These are phyloP conservation scores for Raffaelea deltoideospora DNA, from an alignment of 2,329 filamentous ascomycete species.

Conservation along the genomic window DNA sequence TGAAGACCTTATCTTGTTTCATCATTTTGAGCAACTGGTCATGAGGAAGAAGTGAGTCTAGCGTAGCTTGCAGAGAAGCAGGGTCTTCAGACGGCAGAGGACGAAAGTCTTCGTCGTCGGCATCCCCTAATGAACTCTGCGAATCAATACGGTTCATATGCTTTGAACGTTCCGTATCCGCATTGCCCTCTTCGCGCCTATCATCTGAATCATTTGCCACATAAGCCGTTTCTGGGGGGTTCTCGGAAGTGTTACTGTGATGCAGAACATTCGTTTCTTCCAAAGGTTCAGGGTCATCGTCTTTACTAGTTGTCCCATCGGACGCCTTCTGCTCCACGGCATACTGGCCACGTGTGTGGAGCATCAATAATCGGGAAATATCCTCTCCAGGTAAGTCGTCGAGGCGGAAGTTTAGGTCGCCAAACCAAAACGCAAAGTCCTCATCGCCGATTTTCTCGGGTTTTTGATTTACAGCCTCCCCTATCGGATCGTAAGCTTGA, in stretches of 20 bases:
- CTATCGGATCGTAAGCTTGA: conserved; percentile 48
- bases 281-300: no score
- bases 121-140: no score
- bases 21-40: conserved; percentile 73
- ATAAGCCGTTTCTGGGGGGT: no score
- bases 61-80: conserved; percentile 71
- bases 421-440: conserved; percentile 92
- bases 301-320: no score
- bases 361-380: conserved; percentile 65
- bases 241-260: no score
- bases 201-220: no score
- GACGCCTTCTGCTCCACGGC: conserved; percentile 38
- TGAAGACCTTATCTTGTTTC: conserved; percentile 60
- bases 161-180: no score
- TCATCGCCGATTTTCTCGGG: conserved; percentile 66
- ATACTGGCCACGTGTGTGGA: conserved; percentile 72
- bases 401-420: conserved; percentile 87
- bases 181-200: no score
- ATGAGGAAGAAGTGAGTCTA: conserved; percentile 75
- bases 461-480: conserved; percentile 24
- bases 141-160: no score
- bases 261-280: no score
- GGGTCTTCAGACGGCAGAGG: conserved; percentile 63
- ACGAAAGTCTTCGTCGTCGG: conserved; percentile 49
- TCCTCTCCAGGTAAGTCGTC: conserved; percentile 82